These are phyloP conservation scores for Saposhnikovia divaricata DNA, from an alignment of 129 eudicot species.

Conservation along the genomic window DNA sequence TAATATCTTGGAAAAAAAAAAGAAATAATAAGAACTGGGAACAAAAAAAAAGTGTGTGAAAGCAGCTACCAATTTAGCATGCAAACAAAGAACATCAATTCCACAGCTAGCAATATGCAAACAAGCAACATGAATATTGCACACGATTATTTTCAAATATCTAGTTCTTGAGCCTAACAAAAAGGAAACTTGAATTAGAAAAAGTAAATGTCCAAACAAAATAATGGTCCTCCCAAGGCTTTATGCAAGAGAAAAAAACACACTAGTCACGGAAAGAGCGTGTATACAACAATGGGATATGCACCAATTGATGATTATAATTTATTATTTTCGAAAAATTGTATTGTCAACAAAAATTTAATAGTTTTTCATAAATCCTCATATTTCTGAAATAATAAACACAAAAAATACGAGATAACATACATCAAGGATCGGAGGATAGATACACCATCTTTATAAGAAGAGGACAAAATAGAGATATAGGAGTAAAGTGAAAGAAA, in stretches of 20 bases:
- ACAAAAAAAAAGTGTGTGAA: no score
- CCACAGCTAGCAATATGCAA: background rate
- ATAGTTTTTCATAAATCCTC: no score
- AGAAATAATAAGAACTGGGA: no score
- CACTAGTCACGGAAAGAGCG: background rate
- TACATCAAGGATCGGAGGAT: no score
- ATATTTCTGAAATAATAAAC: no score
- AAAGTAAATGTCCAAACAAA: background rate
- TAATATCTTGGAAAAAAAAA: no score
- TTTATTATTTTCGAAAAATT: no score
- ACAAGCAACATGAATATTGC: background rate
- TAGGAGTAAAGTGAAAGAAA: background rate
- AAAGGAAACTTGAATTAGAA: background rate
- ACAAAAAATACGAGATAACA: no score
- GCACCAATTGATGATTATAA: no score
- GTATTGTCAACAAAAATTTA: no score
- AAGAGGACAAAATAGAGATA: background rate
- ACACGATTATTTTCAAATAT: background rate
- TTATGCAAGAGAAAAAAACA: background rate
- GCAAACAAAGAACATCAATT: background rate
- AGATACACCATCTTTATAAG: background rate
- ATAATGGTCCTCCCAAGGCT: constrained; percentile 1
- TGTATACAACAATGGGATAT: background rate
- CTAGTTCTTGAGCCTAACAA: background rate
- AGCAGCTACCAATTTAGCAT: background rate